Base-by-base conservation (phyloP, 805 yeast species). In the Candida sithepensis region DNA sequence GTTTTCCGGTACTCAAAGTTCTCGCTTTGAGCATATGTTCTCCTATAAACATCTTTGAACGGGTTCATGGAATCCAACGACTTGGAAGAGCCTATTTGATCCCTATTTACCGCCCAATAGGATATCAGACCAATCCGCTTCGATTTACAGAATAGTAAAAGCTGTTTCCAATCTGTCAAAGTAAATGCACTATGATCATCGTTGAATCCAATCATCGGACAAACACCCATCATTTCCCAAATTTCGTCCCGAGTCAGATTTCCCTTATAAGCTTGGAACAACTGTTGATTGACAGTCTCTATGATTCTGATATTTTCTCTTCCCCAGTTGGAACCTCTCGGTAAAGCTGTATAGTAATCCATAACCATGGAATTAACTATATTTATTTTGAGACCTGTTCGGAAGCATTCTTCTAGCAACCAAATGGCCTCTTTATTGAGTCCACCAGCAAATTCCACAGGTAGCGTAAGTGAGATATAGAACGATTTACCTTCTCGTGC, bases 161-260 rank as follows among this genome's bases (percentile, higher is more conserved):
- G 30, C 24, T 22, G 30, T 10, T 49, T 39, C 64, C 63, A 61
- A 34, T 65, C 68, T 6, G 44, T 21, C 1, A 57, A 19, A 1
- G 52, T 42, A n/a, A 65, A 56, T 1, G 49, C 41, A 8, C 65
- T 39, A 5, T 51, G 43, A 45, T 65, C 69, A 45, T 65, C 69
- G 46, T 65, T 65, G 33, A 46, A 49, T 0, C 69, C 69, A 33
- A 65, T 65, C 69, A 65, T 65, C 26, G 69, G 69, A 42, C 68
- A 64, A 19, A 61, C 32, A 2, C 68, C 69, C 39, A 59, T 52
- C 49, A 50, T 48, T 3, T 45, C 26, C 66, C 65, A 65, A 12
- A 50, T 41, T 18, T 59, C 43, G 1, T 39, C 28, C 12, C 41
- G 13, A 30, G 40, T 4, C 44, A 18, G 21, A 32, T 45, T 4